Base-by-base conservation (phyloP, 306 rosid species). In the Sphenostylis stenocarpa region DNA sequence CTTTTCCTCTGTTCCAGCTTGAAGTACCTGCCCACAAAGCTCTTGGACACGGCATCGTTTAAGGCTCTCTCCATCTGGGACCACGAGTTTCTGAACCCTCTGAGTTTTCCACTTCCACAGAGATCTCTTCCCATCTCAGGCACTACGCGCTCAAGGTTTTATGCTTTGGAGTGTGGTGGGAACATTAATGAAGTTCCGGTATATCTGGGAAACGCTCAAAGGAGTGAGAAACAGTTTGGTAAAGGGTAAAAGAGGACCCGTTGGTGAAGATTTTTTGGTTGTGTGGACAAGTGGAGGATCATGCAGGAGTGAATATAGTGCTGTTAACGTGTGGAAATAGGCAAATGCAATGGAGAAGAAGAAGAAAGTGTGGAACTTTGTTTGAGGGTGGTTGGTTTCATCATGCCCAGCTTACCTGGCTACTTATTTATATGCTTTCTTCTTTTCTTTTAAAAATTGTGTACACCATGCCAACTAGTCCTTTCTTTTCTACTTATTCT, bases 11-110 rank as follows among this genome's bases (percentile, higher is more conserved):
- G 87, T 71, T 92, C 90, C 4, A 96, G 58, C 81, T 87, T 91
- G 94, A 92, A 96, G 86, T 86, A 87, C 4, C 19, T 82, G 6
- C 99, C 99, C 6, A 91, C 55, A 9, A 77, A 66, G 80, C 91
- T 88, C 69, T 75, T 82, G 2, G 90, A 86, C 1, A 90, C 86
- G 0, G 74, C 24, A 0, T 83, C 84, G 77, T 95, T 95, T 19
- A 95, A 19, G 47, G 56, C 5, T 76, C 77, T 87, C 87, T 85
- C 96, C 78, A 80, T 66, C 12, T 76, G 84, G 39, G 62, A 56
- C 84, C 85, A 87, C 36, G 92, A 65, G 7, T 79, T 81, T 17
- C n/a, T 69, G 6, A 84, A 20, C n/a, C 60, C 60, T 20, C 21
- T 24, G 29, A 56, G 26, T 45, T 69, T 55, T 36, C 76, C 80